Evolutionary conservation across 163 green algal species (phyloP).

Genomic region (Scenedesmus sp.): DNA sequence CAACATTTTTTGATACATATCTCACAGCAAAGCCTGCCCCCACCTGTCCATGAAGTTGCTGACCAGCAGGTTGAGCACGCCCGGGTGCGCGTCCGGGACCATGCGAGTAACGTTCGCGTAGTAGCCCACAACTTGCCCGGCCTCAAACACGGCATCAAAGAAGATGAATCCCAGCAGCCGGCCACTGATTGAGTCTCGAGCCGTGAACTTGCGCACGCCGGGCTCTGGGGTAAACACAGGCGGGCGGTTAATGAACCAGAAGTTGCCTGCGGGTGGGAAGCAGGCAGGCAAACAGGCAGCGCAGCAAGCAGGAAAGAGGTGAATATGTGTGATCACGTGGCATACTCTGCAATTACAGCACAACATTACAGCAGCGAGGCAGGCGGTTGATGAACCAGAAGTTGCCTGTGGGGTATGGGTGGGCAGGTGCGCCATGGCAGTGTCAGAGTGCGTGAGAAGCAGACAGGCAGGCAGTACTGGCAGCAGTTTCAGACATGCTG

Average conservation of each 20-base stretch:
- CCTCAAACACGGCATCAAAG: slow-evolving; percentile 44
- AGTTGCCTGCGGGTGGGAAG: neutral
- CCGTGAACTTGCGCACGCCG: slow-evolving; percentile 49
- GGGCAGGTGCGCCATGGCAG: too few species aligned
- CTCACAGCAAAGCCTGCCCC: neutral
- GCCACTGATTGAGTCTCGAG: neutral
- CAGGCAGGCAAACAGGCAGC: neutral
- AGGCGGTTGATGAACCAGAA: neutral
- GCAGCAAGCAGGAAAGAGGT: neutral
- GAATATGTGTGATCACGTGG: neutral
- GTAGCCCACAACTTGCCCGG: neutral
- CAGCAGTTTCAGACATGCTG: too few species aligned
- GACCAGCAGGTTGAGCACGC: slow-evolving; percentile 46
- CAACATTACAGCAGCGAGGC: neutral
- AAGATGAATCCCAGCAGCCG: slow-evolving; percentile 43
- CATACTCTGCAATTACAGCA: neutral
- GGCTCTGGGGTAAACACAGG: slow-evolving; percentile 33
- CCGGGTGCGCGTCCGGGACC: slow-evolving; percentile 38
- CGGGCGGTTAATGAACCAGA: slow-evolving; percentile 51
- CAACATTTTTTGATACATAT: neutral
- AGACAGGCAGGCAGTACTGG: too few species aligned
- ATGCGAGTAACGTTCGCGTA: slow-evolving; percentile 54
- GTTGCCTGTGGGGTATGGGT: neutral
- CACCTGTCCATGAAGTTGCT: slow-evolving; percentile 41
- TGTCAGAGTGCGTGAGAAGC: too few species aligned